Base-by-base conservation (phyloP, 2,329 filamentous ascomycete species). In the Neophaeococcomyces aloes region DNA sequence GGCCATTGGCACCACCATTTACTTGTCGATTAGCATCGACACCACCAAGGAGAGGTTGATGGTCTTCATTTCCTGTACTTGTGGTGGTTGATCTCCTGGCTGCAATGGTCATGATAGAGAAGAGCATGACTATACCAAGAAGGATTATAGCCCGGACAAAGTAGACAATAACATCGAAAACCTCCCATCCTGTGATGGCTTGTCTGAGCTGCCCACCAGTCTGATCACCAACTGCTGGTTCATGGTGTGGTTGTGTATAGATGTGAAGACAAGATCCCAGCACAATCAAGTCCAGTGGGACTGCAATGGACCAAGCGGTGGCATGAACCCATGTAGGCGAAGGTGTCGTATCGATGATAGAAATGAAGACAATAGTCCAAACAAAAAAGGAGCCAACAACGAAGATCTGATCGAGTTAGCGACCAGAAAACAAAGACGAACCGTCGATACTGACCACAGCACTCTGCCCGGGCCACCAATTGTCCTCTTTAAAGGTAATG, bases 371-470 rank as follows among this genome's bases (percentile, higher is more conserved):
- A 53, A 94, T 80, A 38, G 84, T 74, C 67, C 93, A 91, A 51
- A 91, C 78, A 69, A 94, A 94, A 53, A 87, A 83, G 34, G 85
- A 82, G 43, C 82, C 86, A 45, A 86, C 76, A 50, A 93, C 71
- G 63, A 93, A 94, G 58, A 94, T 81, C 87, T 94, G 46, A 23
- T 30, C 23, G 14, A 17, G 25, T 54, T 54, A 51, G 44, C 44
- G 15, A 30, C 11, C 36, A 10, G 14, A 5, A 29, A 33, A 21
- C 18, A 29, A 29, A 27, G 18, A 19, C 18, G 18, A 19, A 36
- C 40, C 37, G 30, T 19, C 19, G 5, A 27, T 3, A 62, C 81
- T 60, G 77, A 88, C 85, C 66, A 83, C 80, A 44, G 76, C 75
- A 53, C 78, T 73, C 66, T 91, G 78, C 44, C 84, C 84, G 58